phyloP scores from a whole-genome alignment of 805 yeast species.

The Alloascoidea hylecoeti region DNA sequence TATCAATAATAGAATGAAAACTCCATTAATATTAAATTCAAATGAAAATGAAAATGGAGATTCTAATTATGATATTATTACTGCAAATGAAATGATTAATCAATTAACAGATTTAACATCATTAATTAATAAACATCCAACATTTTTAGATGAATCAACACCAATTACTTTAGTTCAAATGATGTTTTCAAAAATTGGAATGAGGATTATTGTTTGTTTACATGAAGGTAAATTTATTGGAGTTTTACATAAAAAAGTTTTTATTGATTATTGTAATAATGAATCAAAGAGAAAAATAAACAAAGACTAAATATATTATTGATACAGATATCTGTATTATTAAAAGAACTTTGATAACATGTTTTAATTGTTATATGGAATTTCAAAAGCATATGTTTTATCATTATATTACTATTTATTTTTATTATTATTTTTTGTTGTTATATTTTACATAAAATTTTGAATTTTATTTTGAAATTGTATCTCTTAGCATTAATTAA shows the following conservation, averaged over 20 bases:
- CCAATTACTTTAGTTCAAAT: slow-evolving; percentile 35
- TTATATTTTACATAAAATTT: too few species aligned
- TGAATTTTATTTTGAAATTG: too few species aligned
- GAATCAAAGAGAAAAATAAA: slow-evolving; percentile 6
- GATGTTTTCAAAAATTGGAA: slow-evolving; percentile 37
- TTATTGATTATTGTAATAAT: slow-evolving; percentile 27
- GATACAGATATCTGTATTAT: too few species aligned
- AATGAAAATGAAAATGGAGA: not conserved
- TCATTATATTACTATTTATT: too few species aligned
- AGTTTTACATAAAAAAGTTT: slow-evolving; percentile 35
- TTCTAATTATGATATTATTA: not conserved
- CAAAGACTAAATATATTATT: too few species aligned
- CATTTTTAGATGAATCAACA: slow-evolving; percentile 30
- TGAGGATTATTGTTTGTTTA: slow-evolving; percentile 29
- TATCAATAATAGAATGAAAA: not conserved
- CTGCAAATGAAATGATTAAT: slow-evolving; percentile 8
- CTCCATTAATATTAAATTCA: too few species aligned
- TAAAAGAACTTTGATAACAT: too few species aligned
- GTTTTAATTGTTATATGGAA: too few species aligned
- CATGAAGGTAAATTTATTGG: slow-evolving; percentile 34
- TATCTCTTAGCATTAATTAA: too few species aligned
- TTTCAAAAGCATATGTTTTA: too few species aligned
- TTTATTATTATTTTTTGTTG: too few species aligned
- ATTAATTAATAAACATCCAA: slow-evolving; percentile 30
- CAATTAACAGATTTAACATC: slow-evolving; percentile 24